Conservation (phyloP, 176 grass and related monocot genomes). For the Rhynchospora pubera region DNA sequence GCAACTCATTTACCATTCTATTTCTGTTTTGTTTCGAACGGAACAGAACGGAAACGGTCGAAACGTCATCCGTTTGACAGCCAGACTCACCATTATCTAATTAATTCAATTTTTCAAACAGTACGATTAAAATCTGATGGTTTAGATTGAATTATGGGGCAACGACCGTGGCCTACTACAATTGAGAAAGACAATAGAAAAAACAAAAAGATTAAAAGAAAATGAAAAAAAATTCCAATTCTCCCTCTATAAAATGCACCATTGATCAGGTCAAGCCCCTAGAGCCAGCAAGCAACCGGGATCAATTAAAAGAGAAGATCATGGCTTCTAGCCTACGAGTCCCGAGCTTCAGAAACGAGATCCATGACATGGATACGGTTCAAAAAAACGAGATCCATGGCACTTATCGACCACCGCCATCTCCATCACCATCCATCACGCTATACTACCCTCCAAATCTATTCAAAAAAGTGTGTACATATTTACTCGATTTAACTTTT, state of each 20-base stretch:
- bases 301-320: neutral
- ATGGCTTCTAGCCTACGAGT: constrained; percentile 61
- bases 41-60: too few relatives aligned
- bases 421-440: constrained; percentile 21
- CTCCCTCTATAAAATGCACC: constrained; percentile 15
- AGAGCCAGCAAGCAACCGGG: neutral
- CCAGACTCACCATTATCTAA: too few relatives aligned
- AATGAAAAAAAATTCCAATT: neutral
- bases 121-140: neutral
- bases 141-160: neutral
- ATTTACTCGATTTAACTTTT: neutral
- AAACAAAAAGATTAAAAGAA: neutral
- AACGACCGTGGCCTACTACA: neutral
- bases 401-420: constrained; percentile 8
- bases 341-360: constrained; percentile 58
- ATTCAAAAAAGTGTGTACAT: constrained; percentile 56
- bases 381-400: constrained; percentile 71
- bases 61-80: too few relatives aligned
- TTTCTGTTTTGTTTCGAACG: too few relatives aligned
- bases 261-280: neutral
- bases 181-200: neutral
- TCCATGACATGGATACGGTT: constrained; percentile 53
- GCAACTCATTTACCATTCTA: too few relatives aligned
- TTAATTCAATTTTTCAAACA: neutral
- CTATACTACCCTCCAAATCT: constrained; percentile 75